Percentiles rank a stretch among this genome's conserved stretches.
Conservation (phyloP, 495 filamentous ascomycete species). For the Cercophora scortea region DNA sequence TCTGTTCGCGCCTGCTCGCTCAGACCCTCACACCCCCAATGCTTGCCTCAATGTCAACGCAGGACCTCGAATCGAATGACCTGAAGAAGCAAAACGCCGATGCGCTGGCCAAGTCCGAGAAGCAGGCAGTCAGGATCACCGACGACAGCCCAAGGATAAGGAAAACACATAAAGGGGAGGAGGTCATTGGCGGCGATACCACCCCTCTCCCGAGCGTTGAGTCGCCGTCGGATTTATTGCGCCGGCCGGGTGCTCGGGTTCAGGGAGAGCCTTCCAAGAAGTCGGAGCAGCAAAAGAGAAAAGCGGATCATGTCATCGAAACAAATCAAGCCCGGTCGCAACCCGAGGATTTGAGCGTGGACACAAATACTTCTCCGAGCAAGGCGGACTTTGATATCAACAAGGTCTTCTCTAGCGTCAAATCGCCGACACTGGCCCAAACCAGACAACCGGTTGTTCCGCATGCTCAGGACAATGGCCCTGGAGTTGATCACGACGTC, state of each 20-base stretch:
- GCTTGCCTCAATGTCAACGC: conserved; percentile 73
- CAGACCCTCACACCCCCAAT: conserved; percentile 60
- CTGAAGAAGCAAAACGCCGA: conserved; percentile 73
- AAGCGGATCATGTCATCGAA: not conserved
- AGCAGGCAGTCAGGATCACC: conserved; percentile 76
- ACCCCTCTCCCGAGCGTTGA: conserved; percentile 28
- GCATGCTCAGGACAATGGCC: conserved; percentile 34
- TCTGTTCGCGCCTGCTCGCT: conserved; percentile 67
- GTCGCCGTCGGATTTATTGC: conserved; percentile 3
- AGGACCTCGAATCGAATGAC: conserved; percentile 88
- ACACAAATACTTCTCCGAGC: conserved; percentile 42
- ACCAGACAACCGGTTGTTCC: conserved; percentile 38
- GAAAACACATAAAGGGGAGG: conserved; percentile 92
- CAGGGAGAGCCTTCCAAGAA: conserved; percentile 14
- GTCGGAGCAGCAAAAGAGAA: conserved; percentile 21
- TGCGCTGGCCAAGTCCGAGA: conserved; percentile 61
- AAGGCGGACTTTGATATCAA: conserved; percentile 60
- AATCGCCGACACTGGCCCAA: conserved; percentile 44
- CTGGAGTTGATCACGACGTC: conserved; percentile 75
- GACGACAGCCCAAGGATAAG: conserved; percentile 79
- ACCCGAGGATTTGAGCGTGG: conserved; percentile 32
- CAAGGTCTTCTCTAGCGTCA: conserved; percentile 60
- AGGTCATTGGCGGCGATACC: conserved; percentile 66
- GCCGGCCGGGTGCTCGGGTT: conserved; percentile 20
- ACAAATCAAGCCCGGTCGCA: conserved; percentile 4